Conservation (phyloP, 305 asterid genomes). For the Fraxinus paxiana region DNA sequence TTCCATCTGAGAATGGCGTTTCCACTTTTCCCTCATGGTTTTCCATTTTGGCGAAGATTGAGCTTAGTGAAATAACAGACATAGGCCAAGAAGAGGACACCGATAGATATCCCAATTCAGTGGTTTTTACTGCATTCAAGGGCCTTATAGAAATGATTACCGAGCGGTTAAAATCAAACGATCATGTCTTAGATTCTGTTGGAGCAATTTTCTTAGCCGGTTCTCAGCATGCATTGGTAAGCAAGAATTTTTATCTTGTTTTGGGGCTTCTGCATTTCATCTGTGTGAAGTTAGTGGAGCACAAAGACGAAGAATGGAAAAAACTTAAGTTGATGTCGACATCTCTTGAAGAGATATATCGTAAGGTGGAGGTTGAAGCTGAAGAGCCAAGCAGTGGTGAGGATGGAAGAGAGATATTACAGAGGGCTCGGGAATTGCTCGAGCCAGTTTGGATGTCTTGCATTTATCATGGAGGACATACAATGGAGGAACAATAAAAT, state of each 20-base stretch:
- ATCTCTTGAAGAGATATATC: slow-evolving; percentile 41
- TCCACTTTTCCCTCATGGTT: slow-evolving; percentile 55
- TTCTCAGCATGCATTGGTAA: slow-evolving; percentile 41
- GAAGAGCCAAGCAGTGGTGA: slow-evolving; percentile 29
- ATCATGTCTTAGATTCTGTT: slow-evolving; percentile 54
- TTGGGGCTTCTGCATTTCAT: slow-evolving; percentile 67
- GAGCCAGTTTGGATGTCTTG: slow-evolving; percentile 58
- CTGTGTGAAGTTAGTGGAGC: slow-evolving; percentile 48
- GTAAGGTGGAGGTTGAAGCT: slow-evolving; percentile 39
- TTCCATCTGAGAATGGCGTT: slow-evolving; percentile 29
- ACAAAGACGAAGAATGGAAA: slow-evolving; percentile 44
- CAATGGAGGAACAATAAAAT: slow-evolving; percentile 39
- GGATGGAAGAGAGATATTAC: slow-evolving; percentile 40
- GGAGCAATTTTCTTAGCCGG: slow-evolving; percentile 52
- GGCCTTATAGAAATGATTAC: slow-evolving; percentile 49
- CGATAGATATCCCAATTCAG: slow-evolving; percentile 24
- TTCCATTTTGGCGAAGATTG: slow-evolving; percentile 51
- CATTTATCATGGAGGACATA: slow-evolving; percentile 31
- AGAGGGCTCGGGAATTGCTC: slow-evolving; percentile 48
- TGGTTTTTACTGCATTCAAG: slow-evolving; percentile 49
- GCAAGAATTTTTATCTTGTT: slow-evolving; percentile 43
- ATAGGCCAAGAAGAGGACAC: slow-evolving; percentile 40
- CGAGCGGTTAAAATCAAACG: slow-evolving; percentile 43
- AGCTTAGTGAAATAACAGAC: slow-evolving; percentile 48
- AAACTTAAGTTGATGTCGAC: slow-evolving; percentile 49